These are phyloP conservation scores for Tephrocybe sp. DNA, from an alignment of 768 basidiomycete genomes.

Conservation along the genomic window DNA sequence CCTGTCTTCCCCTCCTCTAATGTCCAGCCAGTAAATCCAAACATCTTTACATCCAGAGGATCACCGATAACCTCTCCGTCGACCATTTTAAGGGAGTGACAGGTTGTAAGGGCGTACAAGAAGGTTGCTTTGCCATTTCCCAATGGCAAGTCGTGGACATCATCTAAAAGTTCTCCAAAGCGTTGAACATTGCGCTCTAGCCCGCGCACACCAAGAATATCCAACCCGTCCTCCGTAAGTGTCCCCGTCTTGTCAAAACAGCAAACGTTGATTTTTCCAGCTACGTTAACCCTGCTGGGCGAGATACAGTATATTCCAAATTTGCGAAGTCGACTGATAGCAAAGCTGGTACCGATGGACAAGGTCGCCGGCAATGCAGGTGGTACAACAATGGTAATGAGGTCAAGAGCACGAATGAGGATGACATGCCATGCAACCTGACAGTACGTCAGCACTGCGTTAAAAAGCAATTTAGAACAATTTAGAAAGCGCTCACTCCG, in stretches of 20 bases:
- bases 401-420: slow-evolving; percentile 85
- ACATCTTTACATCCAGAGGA: slow-evolving; percentile 97
- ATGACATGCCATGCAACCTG: slow-evolving; percentile 92
- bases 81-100: slow-evolving; percentile 92
- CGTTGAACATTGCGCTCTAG: slow-evolving; percentile 73
- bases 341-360: slow-evolving; percentile 96
- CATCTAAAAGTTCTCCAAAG: slow-evolving; percentile 89
- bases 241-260: slow-evolving; percentile 99
- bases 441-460: no score
- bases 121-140: slow-evolving; percentile 78
- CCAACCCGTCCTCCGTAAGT: slow-evolving; percentile 95
- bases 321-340: slow-evolving; percentile 84
- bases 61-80: slow-evolving; percentile 90
- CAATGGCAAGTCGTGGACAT: slow-evolving; percentile 82
- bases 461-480: no score
- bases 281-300: slow-evolving; percentile 92
- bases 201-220: slow-evolving; percentile 91
- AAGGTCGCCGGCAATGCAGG: slow-evolving; percentile 96
- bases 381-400: slow-evolving; percentile 96
- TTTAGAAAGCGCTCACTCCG: no score
- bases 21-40: slow-evolving; percentile 94
- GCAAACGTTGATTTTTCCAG: slow-evolving; percentile 94
- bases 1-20: slow-evolving; percentile 86
- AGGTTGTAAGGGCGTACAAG: slow-evolving; percentile 91
- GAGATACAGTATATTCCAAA: slow-evolving; percentile 94